Base-by-base conservation (phyloP, 495 filamentous ascomycete species). In the Penicillium taxi region DNA sequence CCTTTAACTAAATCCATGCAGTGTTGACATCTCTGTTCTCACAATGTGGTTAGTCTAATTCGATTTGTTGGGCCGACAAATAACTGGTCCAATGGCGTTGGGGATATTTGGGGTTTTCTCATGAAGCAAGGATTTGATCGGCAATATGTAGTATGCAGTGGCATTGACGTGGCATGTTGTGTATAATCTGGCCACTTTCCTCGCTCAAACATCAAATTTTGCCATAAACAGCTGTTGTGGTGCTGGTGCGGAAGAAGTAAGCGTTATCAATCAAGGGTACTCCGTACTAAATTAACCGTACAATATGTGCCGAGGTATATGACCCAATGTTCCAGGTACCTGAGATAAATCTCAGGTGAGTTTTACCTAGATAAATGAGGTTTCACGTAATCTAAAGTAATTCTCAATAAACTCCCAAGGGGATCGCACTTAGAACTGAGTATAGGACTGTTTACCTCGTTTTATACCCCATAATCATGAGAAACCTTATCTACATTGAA, bases 1-100 rank as follows among this genome's bases (percentile, higher is more conserved):
- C 74, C 0, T 94, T 96, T 61, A 84, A 85, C 45, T 86, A 46
- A 61, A 25, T 9, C 12, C 22, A 5, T 19, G n/a, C n/a, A 9
- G 26, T n/a, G 26, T 28, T 12, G n/a, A 15, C 12, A 16, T 32
- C 14, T 4, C 14, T 6, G 3, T 5, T 16, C 9, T 32, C 7
- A 32, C 2, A 32, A 15, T 16, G 16, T 4, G 18, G 11, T 17
- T 17, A 8, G 15, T 16, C 12, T 5, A 15, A 32, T 32, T 26
- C 14, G 17, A 13, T 26, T 15, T 16, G 14, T 20, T 37, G 12
- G 24, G 13, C 36, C 37, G 32, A 29, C 30, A 29, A 38, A 18
- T 41, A 41, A 34, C 37, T 9, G 18, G 35, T 35, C 40, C 32
- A 28, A 41, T 38, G 42, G 35, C 38, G 32, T 37, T 42, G 30